phyloP scores from a whole-genome alignment of 768 basidiomycete genomes.

The Lactarius hengduanensis region DNA sequence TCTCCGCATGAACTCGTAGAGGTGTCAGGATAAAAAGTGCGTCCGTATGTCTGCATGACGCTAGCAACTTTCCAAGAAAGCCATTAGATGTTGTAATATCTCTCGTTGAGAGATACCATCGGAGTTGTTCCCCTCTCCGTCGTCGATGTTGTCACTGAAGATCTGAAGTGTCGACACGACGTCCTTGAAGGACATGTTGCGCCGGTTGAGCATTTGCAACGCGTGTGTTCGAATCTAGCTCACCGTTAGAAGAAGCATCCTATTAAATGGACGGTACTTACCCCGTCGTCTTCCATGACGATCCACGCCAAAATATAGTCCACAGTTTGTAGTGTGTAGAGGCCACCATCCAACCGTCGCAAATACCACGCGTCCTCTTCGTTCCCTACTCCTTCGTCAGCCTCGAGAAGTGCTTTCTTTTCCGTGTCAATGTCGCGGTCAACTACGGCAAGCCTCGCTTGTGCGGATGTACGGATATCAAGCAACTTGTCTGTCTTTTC shows the following conservation, averaged over 20 bases:
- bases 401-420: slow-evolving; percentile 58
- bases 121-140: slow-evolving; percentile 39
- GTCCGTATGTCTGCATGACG: slow-evolving; percentile 13
- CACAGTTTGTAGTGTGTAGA: slow-evolving; percentile 85
- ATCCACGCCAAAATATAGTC: slow-evolving; percentile 97
- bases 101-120: slow-evolving; percentile 56
- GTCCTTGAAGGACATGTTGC: slow-evolving; percentile 66
- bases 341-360: slow-evolving; percentile 80
- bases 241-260: slow-evolving; percentile 5
- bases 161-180: slow-evolving; percentile 69
- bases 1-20: slow-evolving; percentile 31
- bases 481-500: slow-evolving; percentile 93
- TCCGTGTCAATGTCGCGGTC: slow-evolving; percentile 70
- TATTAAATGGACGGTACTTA: slow-evolving; percentile 41
- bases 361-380: slow-evolving; percentile 81
- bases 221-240: slow-evolving; percentile 75
- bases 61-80: slow-evolving; percentile 50
- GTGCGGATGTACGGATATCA: slow-evolving; percentile 77
- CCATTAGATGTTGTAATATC: slow-evolving; percentile 67
- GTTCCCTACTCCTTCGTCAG: slow-evolving; percentile 55
- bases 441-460: slow-evolving; percentile 53
- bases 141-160: slow-evolving; percentile 72
- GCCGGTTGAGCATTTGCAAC: slow-evolving; percentile 70
- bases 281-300: slow-evolving; percentile 97
- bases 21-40: slow-evolving; percentile 29